These are phyloP conservation scores for Fusarium palustre DNA, from an alignment of 2,329 filamentous ascomycete genomes.

Conservation along the genomic window DNA sequence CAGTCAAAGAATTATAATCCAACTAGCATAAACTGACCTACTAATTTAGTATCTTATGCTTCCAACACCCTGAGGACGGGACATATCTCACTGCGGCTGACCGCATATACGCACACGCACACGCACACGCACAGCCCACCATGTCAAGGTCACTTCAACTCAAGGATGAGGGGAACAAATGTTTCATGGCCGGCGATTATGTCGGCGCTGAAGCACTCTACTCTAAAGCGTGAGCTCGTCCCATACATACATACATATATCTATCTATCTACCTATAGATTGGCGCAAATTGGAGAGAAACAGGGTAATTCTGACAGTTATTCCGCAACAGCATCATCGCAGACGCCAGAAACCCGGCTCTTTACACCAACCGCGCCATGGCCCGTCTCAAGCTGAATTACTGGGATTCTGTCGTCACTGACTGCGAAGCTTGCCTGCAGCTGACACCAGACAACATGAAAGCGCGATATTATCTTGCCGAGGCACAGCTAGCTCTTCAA, in stretches of 20 bases:
- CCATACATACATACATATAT: background rate
- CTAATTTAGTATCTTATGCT: no score
- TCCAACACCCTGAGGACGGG: no score
- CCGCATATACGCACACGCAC: background rate
- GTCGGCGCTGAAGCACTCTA: constrained; percentile 75
- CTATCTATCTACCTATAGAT: background rate
- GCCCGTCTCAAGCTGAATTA: constrained; percentile 78
- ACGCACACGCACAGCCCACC: background rate
- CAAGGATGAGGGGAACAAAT: constrained; percentile 71
- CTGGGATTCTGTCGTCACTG: constrained; percentile 80
- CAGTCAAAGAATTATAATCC: no score
- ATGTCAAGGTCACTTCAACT: constrained; percentile 56
- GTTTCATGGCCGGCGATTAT: constrained; percentile 75
- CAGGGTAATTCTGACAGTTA: constrained; percentile 19
- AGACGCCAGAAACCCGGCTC: constrained; percentile 79
- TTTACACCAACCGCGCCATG: constrained; percentile 93
- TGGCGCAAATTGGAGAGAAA: background rate
- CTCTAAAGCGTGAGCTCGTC: constrained; percentile 71
- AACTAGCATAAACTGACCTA: no score
- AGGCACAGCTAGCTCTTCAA: constrained; percentile 79
- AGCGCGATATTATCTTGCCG: constrained; percentile 83
- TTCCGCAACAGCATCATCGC: constrained; percentile 72
- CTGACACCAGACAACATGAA: constrained; percentile 78
- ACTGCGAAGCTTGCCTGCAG: constrained; percentile 80
- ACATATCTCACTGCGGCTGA: constrained; percentile 5